A percentile compares a stretch with the other conserved stretches of the same genome.
Evolutionary conservation across 202 grass and related monocot genomes (phyloP).

Genomic region (Cymbopogon flexuosus): DNA sequence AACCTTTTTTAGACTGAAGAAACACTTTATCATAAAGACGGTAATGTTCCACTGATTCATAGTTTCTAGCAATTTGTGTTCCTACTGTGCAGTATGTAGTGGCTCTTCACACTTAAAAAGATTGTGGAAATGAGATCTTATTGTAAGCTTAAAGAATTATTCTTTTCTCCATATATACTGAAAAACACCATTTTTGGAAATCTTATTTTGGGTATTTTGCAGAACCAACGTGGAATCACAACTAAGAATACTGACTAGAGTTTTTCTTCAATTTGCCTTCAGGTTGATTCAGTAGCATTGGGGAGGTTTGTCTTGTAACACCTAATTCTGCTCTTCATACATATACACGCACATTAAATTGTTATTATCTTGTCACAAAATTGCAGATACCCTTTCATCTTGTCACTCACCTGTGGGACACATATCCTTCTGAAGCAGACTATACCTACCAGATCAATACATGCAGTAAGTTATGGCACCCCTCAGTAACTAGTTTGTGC

Average conservation of each 20-base stretch:
- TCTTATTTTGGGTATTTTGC: not conserved
- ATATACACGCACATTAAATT: not conserved
- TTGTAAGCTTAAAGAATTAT: too few relatives aligned
- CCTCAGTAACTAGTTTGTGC: not conserved
- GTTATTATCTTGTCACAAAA: not conserved
- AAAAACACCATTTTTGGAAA: slow-evolving; percentile 5
- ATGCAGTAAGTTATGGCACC: slow-evolving; percentile 38
- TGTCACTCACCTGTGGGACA: slow-evolving; percentile 69
- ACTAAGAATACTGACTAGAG: slow-evolving; percentile 73
- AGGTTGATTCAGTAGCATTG: too few relatives aligned
- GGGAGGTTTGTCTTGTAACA: slow-evolving; percentile 42
- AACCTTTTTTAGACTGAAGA: slow-evolving; percentile 65
- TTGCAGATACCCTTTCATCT: slow-evolving; percentile 76
- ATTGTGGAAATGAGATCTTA: too few relatives aligned
- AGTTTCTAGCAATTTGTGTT: not conserved
- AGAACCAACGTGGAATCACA: slow-evolving; percentile 78
- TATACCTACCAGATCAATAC: slow-evolving; percentile 55
- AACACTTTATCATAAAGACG: slow-evolving; percentile 59
- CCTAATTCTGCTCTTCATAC: not conserved
- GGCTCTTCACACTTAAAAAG: not conserved
- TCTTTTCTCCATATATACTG: too few relatives aligned
- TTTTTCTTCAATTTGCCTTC: slow-evolving; percentile 57
- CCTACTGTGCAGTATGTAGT: not conserved
- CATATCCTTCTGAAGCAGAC: slow-evolving; percentile 87
- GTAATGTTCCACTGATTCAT: slow-evolving; percentile 31